Conservation (phyloP, 345 rosid species). For the Hypericum androsaemum region DNA sequence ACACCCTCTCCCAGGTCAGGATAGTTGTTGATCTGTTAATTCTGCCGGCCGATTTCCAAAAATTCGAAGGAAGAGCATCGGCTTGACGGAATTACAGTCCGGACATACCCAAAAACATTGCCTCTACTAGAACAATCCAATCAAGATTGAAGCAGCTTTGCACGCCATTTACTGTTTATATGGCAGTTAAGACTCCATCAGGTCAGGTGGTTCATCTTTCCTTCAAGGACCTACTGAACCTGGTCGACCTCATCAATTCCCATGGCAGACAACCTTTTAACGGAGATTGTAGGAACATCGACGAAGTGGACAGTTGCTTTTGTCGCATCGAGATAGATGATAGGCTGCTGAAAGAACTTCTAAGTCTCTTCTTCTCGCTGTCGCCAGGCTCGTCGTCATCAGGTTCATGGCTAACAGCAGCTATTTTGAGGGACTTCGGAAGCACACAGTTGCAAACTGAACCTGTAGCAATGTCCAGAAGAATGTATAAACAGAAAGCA, state of each 20-base stretch:
- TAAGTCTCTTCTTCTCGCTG: neutral
- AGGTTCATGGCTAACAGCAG: neutral
- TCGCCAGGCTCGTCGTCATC: neutral
- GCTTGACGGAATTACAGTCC: too few relatives aligned
- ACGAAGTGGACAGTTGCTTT: constrained; percentile 1
- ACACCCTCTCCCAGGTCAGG: too few relatives aligned
- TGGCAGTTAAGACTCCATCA: neutral
- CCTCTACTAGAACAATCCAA: neutral
- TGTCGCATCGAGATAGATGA: constrained; percentile 2
- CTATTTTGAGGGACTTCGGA: neutral
- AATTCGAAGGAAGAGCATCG: too few relatives aligned
- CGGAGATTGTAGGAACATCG: constrained; percentile 9
- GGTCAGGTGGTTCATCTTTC: constrained; percentile 43
- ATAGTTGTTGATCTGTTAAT: too few relatives aligned
- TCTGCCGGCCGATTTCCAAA: too few relatives aligned
- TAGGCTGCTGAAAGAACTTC: constrained; percentile 2
- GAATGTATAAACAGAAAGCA: neutral
- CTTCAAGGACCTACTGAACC: constrained; percentile 39
- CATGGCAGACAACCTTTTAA: constrained; percentile 17
- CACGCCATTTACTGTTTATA: too few relatives aligned
- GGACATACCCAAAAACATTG: constrained; percentile 8
- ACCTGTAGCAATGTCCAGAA: neutral
- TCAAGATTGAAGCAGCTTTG: neutral
- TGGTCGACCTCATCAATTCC: constrained; percentile 32
- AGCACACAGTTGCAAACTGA: constrained; percentile 4